Percentiles rank a stretch among this genome's conserved stretches.
phyloP scores from a whole-genome alignment of 2,329 filamentous ascomycete genomes.

The Diaporthe aspalathi region DNA sequence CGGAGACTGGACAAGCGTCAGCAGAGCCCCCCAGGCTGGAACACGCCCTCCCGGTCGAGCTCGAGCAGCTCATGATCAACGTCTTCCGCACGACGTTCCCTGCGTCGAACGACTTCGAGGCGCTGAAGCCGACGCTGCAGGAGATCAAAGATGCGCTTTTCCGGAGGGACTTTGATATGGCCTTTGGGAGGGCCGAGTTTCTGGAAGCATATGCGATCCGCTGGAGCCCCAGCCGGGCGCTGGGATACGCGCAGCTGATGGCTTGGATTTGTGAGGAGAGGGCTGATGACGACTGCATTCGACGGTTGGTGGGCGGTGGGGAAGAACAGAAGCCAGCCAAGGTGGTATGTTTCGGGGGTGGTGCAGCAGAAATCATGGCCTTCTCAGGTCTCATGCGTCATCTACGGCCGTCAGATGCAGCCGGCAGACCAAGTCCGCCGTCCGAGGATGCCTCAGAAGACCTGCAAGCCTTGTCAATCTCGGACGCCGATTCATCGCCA shows the following conservation, averaged over 20 bases:
- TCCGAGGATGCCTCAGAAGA: neutral
- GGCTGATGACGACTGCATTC: constrained; percentile 42
- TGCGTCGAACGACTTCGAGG: constrained; percentile 57
- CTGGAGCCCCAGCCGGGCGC: constrained; percentile 88
- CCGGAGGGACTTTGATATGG: constrained; percentile 82
- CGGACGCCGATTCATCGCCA: neutral
- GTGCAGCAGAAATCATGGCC: constrained; percentile 71
- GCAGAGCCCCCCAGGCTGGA: constrained; percentile 19
- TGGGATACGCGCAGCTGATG: constrained; percentile 79
- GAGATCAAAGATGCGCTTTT: constrained; percentile 88
- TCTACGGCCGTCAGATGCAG: neutral
- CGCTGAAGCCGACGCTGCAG: constrained; percentile 73
- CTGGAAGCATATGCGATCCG: constrained; percentile 87
- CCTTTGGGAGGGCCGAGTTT: constrained; percentile 78
- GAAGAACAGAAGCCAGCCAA: constrained; percentile 44
- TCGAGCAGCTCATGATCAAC: constrained; percentile 64
- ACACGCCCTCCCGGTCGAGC: constrained; percentile 23
- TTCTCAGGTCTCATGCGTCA: constrained; percentile 58
- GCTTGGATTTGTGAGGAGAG: constrained; percentile 50
- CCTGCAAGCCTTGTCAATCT: neutral
- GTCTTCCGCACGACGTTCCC: constrained; percentile 77
- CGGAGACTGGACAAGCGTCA: neutral
- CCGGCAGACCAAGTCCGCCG: neutral
- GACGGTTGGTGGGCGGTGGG: constrained; percentile 15
- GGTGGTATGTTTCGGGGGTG: constrained; percentile 66